Evolutionary conservation across 306 rosid genomes (phyloP).

Genomic region (Quercus alba): DNA sequence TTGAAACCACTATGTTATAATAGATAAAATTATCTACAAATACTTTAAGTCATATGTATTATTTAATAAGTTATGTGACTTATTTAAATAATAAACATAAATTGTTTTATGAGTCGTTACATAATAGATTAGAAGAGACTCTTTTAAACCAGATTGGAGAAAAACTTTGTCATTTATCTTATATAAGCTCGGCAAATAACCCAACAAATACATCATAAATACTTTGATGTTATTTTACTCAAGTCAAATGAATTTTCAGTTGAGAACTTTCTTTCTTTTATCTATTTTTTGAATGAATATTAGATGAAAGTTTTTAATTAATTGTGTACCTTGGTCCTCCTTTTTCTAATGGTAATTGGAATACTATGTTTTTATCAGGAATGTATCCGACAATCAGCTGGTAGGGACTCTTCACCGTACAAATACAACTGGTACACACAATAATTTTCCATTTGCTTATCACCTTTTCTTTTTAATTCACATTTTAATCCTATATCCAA

Average conservation of each 20-base stretch:
- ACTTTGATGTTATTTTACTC: too few relatives aligned
- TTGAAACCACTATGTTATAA: too few relatives aligned
- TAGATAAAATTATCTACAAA: too few relatives aligned
- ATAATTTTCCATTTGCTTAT: neutral
- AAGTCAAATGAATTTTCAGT: too few relatives aligned
- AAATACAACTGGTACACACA: slow-evolving; percentile 4
- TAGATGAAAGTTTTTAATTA: neutral
- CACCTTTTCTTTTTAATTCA: neutral
- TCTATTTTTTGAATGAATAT: neutral
- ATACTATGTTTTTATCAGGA: neutral
- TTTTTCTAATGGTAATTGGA: neutral
- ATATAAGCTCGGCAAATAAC: too few relatives aligned
- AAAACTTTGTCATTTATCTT: too few relatives aligned
- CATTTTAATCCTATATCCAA: neutral
- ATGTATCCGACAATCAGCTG: slow-evolving; percentile 17
- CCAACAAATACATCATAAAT: too few relatives aligned
- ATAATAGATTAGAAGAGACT: too few relatives aligned
- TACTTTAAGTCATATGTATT: too few relatives aligned
- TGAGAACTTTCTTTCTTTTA: neutral
- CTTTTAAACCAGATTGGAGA: fast-evolving
- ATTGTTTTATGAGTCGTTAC: too few relatives aligned
- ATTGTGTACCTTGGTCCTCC: neutral
- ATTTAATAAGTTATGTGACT: too few relatives aligned
- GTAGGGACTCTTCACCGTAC: neutral
- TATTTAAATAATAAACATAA: too few relatives aligned